Evolutionary conservation across 768 basidiomycete species (phyloP).

Genomic region (Phylloporus sp.): DNA sequence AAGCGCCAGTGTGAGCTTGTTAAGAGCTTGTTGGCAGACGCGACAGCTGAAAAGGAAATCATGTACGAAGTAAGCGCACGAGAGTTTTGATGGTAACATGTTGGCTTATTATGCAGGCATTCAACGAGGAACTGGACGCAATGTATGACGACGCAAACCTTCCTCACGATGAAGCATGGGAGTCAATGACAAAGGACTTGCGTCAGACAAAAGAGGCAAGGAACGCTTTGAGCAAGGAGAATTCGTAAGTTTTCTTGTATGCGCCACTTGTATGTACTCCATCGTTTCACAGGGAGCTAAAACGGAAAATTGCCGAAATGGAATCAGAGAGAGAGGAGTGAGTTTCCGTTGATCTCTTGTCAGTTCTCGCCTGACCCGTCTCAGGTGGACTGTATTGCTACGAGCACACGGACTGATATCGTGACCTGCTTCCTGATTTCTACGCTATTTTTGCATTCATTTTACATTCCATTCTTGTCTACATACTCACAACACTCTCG

Average conservation of each 20-base stretch:
- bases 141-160: slow-evolving; percentile 86
- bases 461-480: slow-evolving; percentile 19
- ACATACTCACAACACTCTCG: slow-evolving; percentile 18
- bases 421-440: slow-evolving; percentile 23
- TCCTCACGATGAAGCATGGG: slow-evolving; percentile 80
- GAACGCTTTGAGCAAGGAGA: slow-evolving; percentile 74
- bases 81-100: neutral
- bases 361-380: slow-evolving; percentile 9
- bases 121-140: slow-evolving; percentile 89
- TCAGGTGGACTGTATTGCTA: slow-evolving; percentile 67
- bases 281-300: slow-evolving; percentile 51
- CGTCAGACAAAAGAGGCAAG: slow-evolving; percentile 69
- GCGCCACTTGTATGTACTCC: neutral
- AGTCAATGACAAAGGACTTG: slow-evolving; percentile 71
- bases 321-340: slow-evolving; percentile 82
- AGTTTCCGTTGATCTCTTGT: slow-evolving; percentile 25
- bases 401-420: slow-evolving; percentile 44
- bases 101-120: slow-evolving; percentile 51
- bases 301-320: slow-evolving; percentile 62
- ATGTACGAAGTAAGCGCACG: slow-evolving; percentile 76
- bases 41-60: slow-evolving; percentile 84
- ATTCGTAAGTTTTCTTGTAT: slow-evolving; percentile 53
- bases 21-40: slow-evolving; percentile 71
- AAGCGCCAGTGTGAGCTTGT: slow-evolving; percentile 77
- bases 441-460: slow-evolving; percentile 15